Conservation (phyloP, 139 green algal species). For the Chara braunii region DNA sequence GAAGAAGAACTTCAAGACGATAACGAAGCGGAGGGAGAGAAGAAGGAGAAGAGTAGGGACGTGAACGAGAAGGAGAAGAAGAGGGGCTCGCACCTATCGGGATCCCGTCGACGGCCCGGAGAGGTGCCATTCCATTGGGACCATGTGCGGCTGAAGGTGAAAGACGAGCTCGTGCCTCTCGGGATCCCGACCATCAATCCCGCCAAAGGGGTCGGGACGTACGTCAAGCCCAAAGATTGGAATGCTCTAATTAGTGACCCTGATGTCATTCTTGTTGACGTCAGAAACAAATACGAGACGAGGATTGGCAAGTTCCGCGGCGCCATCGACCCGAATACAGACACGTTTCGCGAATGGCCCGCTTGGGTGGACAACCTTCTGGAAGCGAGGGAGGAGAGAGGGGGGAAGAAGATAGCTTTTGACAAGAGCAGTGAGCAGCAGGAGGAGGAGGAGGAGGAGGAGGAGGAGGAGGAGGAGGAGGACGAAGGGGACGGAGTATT, state of each 20-base stretch:
- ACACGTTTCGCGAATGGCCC: constrained; percentile 33
- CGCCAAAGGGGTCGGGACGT: neutral
- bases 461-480: neutral
- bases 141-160: constrained; percentile 33
- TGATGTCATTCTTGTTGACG: constrained; percentile 17
- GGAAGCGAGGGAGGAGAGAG: constrained; percentile 2
- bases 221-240: constrained; percentile 19
- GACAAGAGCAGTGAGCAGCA: neutral
- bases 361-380: constrained; percentile 14
- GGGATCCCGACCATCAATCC: constrained; percentile 5
- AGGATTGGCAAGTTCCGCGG: constrained; percentile 30
- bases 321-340: constrained; percentile 25
- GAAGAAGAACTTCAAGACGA: too few species aligned
- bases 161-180: constrained; percentile 20
- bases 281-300: constrained; percentile 42
- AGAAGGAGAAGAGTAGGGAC: too few species aligned
- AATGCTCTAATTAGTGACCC: constrained; percentile 24
- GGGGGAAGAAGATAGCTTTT: neutral
- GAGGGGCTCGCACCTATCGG: too few species aligned
- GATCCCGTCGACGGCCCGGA: too few species aligned
- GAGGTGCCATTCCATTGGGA: constrained; percentile 27
- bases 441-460: neutral
- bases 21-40: too few species aligned
- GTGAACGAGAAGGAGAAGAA: too few species aligned
- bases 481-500: neutral